Evolutionary conservation across 345 rosid genomes (phyloP).

Genomic region (Toxicodendron radicans): DNA sequence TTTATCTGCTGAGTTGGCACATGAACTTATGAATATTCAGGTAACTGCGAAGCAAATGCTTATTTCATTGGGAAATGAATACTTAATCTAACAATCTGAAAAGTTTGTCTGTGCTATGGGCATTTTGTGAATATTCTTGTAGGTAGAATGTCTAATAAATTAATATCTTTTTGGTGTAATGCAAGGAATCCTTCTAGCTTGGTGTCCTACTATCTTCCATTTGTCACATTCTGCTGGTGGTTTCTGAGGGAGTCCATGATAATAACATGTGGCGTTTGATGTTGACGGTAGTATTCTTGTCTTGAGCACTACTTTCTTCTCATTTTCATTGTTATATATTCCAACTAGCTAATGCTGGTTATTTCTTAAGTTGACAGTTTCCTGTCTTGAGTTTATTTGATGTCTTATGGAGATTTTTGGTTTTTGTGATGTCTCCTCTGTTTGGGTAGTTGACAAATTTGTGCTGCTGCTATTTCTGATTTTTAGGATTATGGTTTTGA

Average conservation of each 20-base stretch:
- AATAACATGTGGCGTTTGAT: conserved; percentile 62
- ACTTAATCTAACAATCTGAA: not conserved
- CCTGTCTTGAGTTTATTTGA: not conserved
- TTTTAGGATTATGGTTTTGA: not conserved
- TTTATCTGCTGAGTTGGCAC: conserved; percentile 78
- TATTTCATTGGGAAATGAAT: not conserved
- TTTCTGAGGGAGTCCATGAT: conserved; percentile 78
- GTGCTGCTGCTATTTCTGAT: not conserved
- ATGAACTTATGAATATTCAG: conserved; percentile 80
- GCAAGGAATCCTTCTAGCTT: conserved; percentile 71
- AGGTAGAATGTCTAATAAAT: conserved; percentile 30
- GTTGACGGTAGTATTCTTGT: conserved; percentile 50
- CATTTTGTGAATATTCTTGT: not conserved
- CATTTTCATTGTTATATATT: not conserved
- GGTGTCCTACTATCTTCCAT: conserved; percentile 77
- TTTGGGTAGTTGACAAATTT: not conserved
- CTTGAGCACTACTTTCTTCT: conserved; percentile 6
- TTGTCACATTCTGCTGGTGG: conserved; percentile 79
- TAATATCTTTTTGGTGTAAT: conserved; percentile 30
- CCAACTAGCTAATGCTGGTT: not conserved
- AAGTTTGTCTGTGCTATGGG: not conserved
- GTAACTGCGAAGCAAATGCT: conserved; percentile 31
- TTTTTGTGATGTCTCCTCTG: not conserved
- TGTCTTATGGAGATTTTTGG: not conserved
- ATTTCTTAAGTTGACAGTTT: not conserved